Evolutionary conservation across 257 asterid species (phyloP), one percentile per base, ranked within the genome.

Genomic region (Mitragyna speciosa): DNA sequence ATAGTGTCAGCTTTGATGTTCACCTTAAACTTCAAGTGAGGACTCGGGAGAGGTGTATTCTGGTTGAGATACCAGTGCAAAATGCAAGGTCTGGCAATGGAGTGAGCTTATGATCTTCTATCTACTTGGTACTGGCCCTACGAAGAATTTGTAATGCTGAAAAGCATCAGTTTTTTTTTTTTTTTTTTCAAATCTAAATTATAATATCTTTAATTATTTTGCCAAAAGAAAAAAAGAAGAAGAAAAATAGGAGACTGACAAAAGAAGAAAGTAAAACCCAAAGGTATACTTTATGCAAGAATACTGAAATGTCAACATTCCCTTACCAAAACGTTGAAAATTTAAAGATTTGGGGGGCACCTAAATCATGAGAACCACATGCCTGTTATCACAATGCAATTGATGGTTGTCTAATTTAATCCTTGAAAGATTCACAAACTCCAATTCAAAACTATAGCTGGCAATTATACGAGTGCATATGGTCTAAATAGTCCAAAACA

Each of bases 401-500:
- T 28, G 72, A 66, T 80, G 63, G 67, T 26, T 48, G 12, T 65
- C 20, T 51, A 39, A 39, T 61, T 41, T 33, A 48, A 61, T 41
- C 54, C 80, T 43, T 70, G 67, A 39, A 47, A 58, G 70, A 76
- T 56, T 48, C 77, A 49, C 78, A 47, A 76, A 61, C 31, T 58
- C 58, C 73, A 76, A 65, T 47, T 78, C 72, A 45, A 79, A 83
- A 80, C 83, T 80, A 89, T 87, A 87, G 81, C 67, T 43, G 80
- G 89, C 89, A 90, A 90, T 88, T 80, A 91, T 88, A 83, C 52
- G 89, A 85, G 84, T 88, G 89, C 91, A 89, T 87, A 88, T 87
- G 97, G 89, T 85, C 86, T 83, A 79, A 86, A 89, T 87, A 92
- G 86, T 92, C 88, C 90, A 80, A 86, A 88, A 88, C 94, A 87